Evolutionary conservation across 257 asterid genomes (phyloP), one percentile per base, ranked within the genome.

Genomic region (Ehretia macrophylla): DNA sequence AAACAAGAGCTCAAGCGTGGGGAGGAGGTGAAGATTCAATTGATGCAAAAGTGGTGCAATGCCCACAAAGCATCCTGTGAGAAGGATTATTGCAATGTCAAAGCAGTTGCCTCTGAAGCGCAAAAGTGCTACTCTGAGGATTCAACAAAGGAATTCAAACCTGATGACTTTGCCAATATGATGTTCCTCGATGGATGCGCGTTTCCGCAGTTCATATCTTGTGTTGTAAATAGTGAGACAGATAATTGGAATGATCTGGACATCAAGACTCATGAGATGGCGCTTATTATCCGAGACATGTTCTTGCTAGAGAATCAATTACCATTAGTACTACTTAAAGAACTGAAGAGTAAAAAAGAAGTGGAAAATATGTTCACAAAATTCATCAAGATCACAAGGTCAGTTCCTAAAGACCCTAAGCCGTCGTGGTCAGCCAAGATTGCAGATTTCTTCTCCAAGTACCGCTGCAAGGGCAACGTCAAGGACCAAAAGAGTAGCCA

Each of bases 251-350:
- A 40, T 10, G 54, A 50, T 23, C 38, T 51, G 20, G 4, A 42
- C 3, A 60, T 44, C 59, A 59, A 59, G 67, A 14, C 44, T 21
- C 37, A 52, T 11, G 48, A 67, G 20, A 60, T 39, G 11, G 50
- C 40, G 51, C 60, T 67, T 38, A 9, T 60, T 10, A 13, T 17
- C n/a, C 32, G 61, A 8, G 72, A 67, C 61, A 55, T 67, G n/a
- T 51, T 67, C 40, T 67, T 67, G 58, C 72, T 67, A 17, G 62
- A 67, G 40, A 67, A 67, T 67, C 60, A 67, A 42, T 1, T 66
- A 3, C 65, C 71, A 9, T 58, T 67, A 14, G 8, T 47, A 59
- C 49, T 59, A 20, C 60, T 67, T 17, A 18, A 51, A 14, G 48
- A 11, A 19, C 12, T 67, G 37, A 59, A 58, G 40, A 10, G 44